Base-by-base conservation (phyloP, 495 filamentous ascomycete genomes). In the Tuber indicum region DNA sequence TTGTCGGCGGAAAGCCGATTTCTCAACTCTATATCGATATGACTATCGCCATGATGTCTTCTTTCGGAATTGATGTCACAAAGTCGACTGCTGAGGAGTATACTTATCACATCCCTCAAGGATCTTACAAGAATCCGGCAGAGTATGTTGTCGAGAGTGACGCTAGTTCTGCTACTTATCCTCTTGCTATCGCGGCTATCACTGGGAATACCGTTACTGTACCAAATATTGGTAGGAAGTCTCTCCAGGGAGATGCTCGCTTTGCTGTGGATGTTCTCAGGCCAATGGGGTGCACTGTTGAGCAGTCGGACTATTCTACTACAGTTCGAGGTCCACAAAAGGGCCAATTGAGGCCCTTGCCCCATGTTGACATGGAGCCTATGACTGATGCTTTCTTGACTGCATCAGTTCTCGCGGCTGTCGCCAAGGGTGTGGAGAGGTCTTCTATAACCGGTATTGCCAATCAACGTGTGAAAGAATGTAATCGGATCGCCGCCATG, bases 361-460 rank as follows among this genome's bases (percentile, higher is more conserved):
- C 86, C 19, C 86, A 87, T 26, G 90, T 98, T 42, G 94, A 99
- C 82, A 99, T 99, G 96, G 96, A 98, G 83, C 92, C 94, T 23
- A 99, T 99, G 96, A 99, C 96, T 0, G 96, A 99, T 86, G 96
- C 96, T 73, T 99, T 99, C 88, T 87, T 99, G 44, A 96, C 93
- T 42, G 96, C 96, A 26, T 95, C 93, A 19, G 93, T 97, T 45
- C 90, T 99, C 73, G 96, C 94, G 23, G 96, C 96, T 72, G 92
- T 96, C 66, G 94, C 94, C n/a, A 91, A 88, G 21, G 90, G 91
- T 0, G 93, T 92, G 1, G 98, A 93, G 23, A 89, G 89, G 73
- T 83, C 82, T 14, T 79, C 72, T 62, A 98, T 99, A 75, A 90
- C 89, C 39, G 96, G 96, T 71, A 99, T 99, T 84, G 94, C 96